These are phyloP conservation scores for Petunia secreta DNA, from an alignment of 257 asterid genomes.

Conservation along the genomic window DNA sequence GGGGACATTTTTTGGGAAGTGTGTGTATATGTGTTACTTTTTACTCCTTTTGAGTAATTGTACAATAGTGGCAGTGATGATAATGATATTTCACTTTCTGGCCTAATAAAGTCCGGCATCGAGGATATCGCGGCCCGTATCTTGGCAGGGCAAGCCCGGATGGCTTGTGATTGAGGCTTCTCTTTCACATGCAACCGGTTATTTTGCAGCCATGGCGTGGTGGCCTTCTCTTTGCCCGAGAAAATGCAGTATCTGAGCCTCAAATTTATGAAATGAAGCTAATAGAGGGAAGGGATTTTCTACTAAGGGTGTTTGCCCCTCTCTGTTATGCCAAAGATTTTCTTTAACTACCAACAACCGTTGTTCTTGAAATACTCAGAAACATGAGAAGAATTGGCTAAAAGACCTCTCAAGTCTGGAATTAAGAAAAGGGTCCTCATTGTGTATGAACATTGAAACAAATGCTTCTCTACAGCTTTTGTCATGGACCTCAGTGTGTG, in stretches of 20 bases:
- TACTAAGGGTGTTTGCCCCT: too few species aligned
- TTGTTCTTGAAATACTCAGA: neutral
- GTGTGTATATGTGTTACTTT: neutral
- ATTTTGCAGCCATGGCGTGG: constrained; percentile 34
- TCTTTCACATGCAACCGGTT: constrained; percentile 18
- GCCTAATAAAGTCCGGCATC: neutral
- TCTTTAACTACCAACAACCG: constrained; percentile 15
- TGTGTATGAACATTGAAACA: too few species aligned
- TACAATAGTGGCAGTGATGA: neutral
- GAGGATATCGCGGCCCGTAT: neutral
- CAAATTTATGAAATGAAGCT: constrained; percentile 24
- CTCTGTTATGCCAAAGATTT: constrained; percentile 34
- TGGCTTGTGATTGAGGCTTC: neutral
- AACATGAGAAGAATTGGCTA: neutral
- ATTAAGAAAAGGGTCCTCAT: too few species aligned
- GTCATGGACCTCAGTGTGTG: too few species aligned
- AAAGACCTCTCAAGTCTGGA: too few species aligned
- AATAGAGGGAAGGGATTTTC: neutral
- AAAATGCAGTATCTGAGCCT: neutral
- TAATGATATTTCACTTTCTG: neutral
- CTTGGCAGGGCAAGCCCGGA: neutral
- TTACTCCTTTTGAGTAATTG: neutral
- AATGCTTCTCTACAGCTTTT: too few species aligned
- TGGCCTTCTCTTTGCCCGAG: neutral
- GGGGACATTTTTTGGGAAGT: too few species aligned